Evolutionary conservation across 2,329 filamentous ascomycete genomes (phyloP).

Genomic region (Ophiostoma sp.): DNA sequence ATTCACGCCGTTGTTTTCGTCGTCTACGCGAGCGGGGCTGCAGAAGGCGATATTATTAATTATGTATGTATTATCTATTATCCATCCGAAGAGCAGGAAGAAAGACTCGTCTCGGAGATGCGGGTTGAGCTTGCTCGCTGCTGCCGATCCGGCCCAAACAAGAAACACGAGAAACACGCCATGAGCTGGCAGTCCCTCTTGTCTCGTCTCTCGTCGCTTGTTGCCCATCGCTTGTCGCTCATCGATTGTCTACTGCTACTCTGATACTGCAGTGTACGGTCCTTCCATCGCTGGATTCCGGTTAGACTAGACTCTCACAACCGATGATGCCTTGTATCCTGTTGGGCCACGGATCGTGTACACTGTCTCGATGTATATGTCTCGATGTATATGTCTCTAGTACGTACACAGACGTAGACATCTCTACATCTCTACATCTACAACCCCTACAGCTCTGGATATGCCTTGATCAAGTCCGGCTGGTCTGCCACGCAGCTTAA

Average conservation of each 20-base stretch:
- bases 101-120: neutral
- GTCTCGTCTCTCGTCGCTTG: neutral
- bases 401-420: too few species aligned
- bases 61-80: too few species aligned
- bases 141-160: neutral
- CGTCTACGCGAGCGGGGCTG: neutral
- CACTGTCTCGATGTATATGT: neutral
- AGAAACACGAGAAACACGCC: neutral
- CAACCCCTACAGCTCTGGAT: too few species aligned
- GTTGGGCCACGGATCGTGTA: neutral
- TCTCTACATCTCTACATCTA: too few species aligned
- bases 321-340: neutral
- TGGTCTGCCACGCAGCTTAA: neutral
- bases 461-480: neutral
- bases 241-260: neutral
- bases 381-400: too few species aligned
- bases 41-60: neutral
- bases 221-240: neutral
- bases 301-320: neutral
- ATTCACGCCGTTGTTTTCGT: neutral
- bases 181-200: conserved; percentile 3
- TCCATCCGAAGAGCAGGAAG: neutral
- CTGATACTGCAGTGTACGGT: neutral
- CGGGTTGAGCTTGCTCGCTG: neutral
- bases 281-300: neutral